These are phyloP conservation scores for Colletotrichum tabaci DNA, from an alignment of 2,329 filamentous ascomycete genomes.

Conservation along the genomic window DNA sequence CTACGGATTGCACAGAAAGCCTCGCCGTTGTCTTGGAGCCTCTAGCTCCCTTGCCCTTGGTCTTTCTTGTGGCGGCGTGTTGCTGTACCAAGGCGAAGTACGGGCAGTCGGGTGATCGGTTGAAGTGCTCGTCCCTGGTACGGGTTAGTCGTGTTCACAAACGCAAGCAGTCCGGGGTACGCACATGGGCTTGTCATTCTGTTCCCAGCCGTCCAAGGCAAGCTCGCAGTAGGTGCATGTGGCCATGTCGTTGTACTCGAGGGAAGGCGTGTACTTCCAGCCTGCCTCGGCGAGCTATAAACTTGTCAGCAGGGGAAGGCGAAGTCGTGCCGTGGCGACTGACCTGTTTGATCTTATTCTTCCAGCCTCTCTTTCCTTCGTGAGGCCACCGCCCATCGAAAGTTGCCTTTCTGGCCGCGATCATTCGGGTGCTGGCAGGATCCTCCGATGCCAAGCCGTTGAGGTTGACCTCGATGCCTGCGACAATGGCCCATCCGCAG, in stretches of 20 bases:
- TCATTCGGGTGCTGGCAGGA: slow-evolving; percentile 79
- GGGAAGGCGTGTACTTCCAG: slow-evolving; percentile 92
- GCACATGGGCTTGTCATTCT: slow-evolving; percentile 88
- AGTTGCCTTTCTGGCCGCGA: slow-evolving; percentile 84
- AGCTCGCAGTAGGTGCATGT: slow-evolving; percentile 93
- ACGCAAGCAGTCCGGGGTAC: slow-evolving; percentile 50
- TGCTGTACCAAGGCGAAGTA: slow-evolving; percentile 82
- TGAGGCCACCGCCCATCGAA: slow-evolving; percentile 92
- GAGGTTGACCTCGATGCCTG: slow-evolving; percentile 72
- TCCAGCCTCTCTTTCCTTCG: slow-evolving; percentile 89
- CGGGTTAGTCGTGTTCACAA: background rate
- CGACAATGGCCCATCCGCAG: slow-evolving; percentile 89
- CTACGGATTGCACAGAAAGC: slow-evolving; percentile 71
- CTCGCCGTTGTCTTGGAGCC: slow-evolving; percentile 78
- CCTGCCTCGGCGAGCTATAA: slow-evolving; percentile 87
- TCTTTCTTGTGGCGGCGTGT: slow-evolving; percentile 70
- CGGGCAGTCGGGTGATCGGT: slow-evolving; percentile 82
- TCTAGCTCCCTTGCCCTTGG: slow-evolving; percentile 68
- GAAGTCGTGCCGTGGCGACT: slow-evolving; percentile 41
- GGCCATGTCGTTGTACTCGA: slow-evolving; percentile 88
- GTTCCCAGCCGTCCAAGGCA: slow-evolving; percentile 94
- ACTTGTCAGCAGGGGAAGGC: slow-evolving; percentile 28
- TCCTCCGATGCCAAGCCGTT: slow-evolving; percentile 79
- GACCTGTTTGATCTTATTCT: slow-evolving; percentile 91
- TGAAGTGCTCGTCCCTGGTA: slow-evolving; percentile 85